phyloP scores from a whole-genome alignment of 305 asterid species.

The Fraxinus latifolia region DNA sequence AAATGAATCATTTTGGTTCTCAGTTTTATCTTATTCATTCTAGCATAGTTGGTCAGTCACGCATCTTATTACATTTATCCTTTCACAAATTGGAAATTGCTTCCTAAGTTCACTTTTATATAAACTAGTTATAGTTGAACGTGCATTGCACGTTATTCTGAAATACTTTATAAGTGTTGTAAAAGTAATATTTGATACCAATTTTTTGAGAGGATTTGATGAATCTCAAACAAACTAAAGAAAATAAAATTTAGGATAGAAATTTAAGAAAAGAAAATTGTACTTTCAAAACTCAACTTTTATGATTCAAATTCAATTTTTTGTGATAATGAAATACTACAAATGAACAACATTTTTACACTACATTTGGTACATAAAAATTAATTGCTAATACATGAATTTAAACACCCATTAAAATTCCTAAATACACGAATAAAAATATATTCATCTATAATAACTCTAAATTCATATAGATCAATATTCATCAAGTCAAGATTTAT shows the following conservation, averaged over 20 bases:
- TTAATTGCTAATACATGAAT: background rate
- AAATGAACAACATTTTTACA: background rate
- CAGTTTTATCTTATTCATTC: background rate
- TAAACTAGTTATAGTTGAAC: background rate
- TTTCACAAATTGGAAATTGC: background rate
- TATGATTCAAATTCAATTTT: background rate
- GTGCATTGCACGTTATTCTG: background rate
- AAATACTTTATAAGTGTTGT: background rate
- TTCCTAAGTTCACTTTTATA: background rate
- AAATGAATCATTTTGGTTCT: background rate
- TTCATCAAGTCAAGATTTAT: background rate
- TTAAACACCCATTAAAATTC: background rate
- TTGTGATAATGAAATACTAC: background rate
- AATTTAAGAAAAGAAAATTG: background rate
- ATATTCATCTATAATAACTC: background rate
- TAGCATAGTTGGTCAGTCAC: background rate
- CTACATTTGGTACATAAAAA: background rate
- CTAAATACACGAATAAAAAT: background rate
- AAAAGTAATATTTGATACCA: background rate
- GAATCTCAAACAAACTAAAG: background rate
- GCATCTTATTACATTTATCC: background rate
- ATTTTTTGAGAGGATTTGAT: background rate
- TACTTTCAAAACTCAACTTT: background rate
- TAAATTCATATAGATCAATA: background rate
- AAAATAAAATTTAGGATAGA: background rate